phyloP scores from a whole-genome alignment of 129 eudicot species.

The Calendula officinalis region DNA sequence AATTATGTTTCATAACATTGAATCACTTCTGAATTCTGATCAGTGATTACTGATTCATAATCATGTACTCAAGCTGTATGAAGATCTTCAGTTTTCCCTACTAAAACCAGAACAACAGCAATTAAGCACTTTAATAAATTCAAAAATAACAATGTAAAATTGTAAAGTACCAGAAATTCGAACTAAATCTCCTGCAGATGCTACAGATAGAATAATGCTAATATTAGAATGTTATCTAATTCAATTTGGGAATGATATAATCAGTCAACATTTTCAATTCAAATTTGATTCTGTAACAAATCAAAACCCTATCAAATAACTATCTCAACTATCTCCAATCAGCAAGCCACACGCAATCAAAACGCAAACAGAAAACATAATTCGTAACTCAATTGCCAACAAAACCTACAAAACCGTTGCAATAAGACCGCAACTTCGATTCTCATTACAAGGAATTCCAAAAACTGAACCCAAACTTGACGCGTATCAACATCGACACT shows the following conservation, averaged over 20 bases:
- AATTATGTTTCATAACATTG: slow-evolving; percentile 25
- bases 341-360: slow-evolving; percentile 2
- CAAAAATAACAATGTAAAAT: not conserved
- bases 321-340: slow-evolving; percentile 17
- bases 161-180: not conserved
- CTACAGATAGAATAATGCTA: not conserved
- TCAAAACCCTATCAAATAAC: slow-evolving; percentile 27
- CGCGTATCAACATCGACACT: slow-evolving; percentile 5
- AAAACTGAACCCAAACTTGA: slow-evolving; percentile 18
- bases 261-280: slow-evolving; percentile 26
- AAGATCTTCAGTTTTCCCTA: not conserved
- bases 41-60: not conserved
- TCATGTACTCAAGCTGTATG: slow-evolving; percentile 17
- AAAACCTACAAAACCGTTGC: slow-evolving; percentile 5
- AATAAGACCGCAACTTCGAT: slow-evolving; percentile 14
- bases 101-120: slow-evolving; percentile 16
- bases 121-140: not conserved
- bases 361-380: slow-evolving; percentile 7
- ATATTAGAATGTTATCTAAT: not conserved
- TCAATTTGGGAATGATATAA: not conserved
- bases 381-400: slow-evolving; percentile 18
- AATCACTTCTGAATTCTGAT: slow-evolving; percentile 12
- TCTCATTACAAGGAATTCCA: slow-evolving; percentile 7
- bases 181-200: too few species aligned
- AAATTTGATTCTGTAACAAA: slow-evolving; percentile 16